Conservation (phyloP, 306 rosid species). For the Abrus pulchellus region DNA sequence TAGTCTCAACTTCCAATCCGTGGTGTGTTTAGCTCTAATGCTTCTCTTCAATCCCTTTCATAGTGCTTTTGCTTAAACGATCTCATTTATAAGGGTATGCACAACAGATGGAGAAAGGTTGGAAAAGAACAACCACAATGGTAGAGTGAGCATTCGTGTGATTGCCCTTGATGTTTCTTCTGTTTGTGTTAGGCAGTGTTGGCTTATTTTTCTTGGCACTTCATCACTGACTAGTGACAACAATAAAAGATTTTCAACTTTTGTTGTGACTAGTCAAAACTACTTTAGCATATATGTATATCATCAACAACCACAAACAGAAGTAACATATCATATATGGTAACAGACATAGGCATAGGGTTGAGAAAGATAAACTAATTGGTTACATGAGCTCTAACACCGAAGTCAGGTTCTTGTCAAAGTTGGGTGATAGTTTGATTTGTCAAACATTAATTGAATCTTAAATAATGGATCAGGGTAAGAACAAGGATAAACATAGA, state of each 20-base stretch:
- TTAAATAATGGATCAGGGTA: conserved; percentile 30
- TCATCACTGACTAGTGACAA: conserved; percentile 1
- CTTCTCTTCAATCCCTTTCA: conserved; percentile 42
- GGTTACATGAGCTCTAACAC: conserved; percentile 24
- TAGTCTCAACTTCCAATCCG: conserved; percentile 5
- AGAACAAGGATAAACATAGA: conserved; percentile 32
- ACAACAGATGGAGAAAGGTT: conserved; percentile 26
- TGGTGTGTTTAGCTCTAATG: conserved; percentile 22
- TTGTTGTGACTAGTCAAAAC: conserved; percentile 46
- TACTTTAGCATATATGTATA: conserved; percentile 14
- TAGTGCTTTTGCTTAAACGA: conserved; percentile 34
- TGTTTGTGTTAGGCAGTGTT: conserved; percentile 44
- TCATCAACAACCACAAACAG: conserved; percentile 39
- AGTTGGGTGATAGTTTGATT: conserved; percentile 31
- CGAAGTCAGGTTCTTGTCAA: conserved; percentile 46
- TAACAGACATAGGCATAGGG: conserved; percentile 45
- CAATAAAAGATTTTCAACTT: conserved; percentile 35
- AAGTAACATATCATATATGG: conserved; percentile 35
- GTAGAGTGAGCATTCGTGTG: conserved; percentile 26
- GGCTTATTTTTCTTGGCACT: conserved; percentile 50
- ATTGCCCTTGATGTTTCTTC: conserved; percentile 22
- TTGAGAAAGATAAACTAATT: conserved; percentile 45
- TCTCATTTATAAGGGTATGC: conserved; percentile 6
- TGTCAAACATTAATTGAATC: conserved; percentile 30
- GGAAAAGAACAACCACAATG: conserved; percentile 37